A percentile compares a stretch with the other conserved stretches of the same genome.
Conservation (phyloP, 345 rosid genomes). For the Eucalyptus regnans region DNA sequence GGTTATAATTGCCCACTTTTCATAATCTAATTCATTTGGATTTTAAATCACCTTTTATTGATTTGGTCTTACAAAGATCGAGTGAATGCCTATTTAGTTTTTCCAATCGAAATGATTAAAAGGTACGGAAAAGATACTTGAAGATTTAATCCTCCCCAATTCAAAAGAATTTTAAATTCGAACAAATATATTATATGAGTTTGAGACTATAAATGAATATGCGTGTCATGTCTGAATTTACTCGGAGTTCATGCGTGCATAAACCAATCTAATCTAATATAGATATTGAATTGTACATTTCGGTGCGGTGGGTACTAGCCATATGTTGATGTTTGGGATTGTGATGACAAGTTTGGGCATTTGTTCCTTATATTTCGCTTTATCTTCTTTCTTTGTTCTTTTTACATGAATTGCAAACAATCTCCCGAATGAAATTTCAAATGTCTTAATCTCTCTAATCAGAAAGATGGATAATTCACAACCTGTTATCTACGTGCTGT, state of each 20-base stretch:
- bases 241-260: accelerated
- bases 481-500: background rate
- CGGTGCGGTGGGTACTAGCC: background rate
- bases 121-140: background rate
- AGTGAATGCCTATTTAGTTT: background rate
- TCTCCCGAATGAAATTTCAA: background rate
- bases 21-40: background rate
- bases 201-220: background rate
- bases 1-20: background rate
- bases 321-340: background rate
- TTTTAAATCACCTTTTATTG: background rate
- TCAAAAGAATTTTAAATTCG: background rate
- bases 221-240: accelerated
- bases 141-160: background rate
- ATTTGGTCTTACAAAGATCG: background rate
- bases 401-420: background rate
- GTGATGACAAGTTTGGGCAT: background rate
- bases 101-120: too few species aligned
- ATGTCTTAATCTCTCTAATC: background rate
- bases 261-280: background rate
- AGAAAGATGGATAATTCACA: background rate
- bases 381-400: background rate
- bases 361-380: background rate
- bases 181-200: too few species aligned
- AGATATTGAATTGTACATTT: background rate